Percentiles rank a stretch among this genome's conserved stretches.
These are phyloP conservation scores for Mucor indicus DNA, from an alignment of 371 early-diverging fungal genomes.

Conservation along the genomic window DNA sequence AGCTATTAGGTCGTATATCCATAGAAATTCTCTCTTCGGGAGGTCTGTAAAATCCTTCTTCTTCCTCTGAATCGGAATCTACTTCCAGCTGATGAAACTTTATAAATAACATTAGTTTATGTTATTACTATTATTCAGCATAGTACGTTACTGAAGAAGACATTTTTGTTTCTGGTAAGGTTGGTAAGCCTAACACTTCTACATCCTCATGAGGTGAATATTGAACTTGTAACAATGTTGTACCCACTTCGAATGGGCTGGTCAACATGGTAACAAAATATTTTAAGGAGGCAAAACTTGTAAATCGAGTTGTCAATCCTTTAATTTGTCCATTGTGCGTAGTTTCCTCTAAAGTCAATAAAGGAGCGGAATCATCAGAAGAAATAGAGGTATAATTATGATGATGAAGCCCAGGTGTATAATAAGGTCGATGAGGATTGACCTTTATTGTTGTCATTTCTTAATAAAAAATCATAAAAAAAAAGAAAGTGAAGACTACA, in stretches of 20 bases:
- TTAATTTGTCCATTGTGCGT: constrained; percentile 18
- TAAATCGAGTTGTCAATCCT: constrained; percentile 45
- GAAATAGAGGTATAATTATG: constrained; percentile 45
- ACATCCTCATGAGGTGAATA: constrained; percentile 62
- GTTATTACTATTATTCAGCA: background rate
- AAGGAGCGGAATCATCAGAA: constrained; percentile 32
- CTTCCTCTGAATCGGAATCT: constrained; percentile 22
- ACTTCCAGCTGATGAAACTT: constrained; percentile 13
- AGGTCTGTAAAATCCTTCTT: constrained; percentile 31
- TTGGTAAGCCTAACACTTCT: constrained; percentile 30
- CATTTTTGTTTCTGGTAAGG: background rate
- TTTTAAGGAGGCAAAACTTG: constrained; percentile 63
- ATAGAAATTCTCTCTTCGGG: constrained; percentile 18
- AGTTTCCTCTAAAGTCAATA: constrained; percentile 8
- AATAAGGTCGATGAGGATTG: constrained; percentile 43
- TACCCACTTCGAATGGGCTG: constrained; percentile 74
- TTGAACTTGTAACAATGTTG: constrained; percentile 80
- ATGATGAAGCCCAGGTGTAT: constrained; percentile 42
- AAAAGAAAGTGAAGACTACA: background rate
- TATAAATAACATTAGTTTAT: background rate
- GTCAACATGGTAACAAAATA: constrained; percentile 63
- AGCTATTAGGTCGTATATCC: constrained; percentile 15
- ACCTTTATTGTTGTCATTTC: constrained; percentile 23
- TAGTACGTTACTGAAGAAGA: constrained; percentile 4
- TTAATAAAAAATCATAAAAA: no score